Evolutionary conservation across 495 filamentous ascomycete species (phyloP).

Genomic region (Chaetomium tenue): DNA sequence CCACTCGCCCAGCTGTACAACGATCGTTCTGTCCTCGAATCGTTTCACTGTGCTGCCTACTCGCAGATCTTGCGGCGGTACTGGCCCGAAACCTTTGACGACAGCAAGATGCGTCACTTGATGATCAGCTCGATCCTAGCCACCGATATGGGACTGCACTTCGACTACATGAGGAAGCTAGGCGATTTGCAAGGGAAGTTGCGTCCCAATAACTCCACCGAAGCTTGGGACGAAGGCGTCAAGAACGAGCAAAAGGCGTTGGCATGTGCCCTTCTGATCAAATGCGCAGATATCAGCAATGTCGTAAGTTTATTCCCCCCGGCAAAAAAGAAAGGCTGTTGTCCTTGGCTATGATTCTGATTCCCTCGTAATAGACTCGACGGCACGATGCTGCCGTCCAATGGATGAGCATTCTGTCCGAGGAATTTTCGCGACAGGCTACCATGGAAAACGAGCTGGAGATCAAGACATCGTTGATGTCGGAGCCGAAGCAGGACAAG

Average conservation of each 20-base stretch:
- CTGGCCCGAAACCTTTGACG: slow-evolving; percentile 79
- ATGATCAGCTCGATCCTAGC: slow-evolving; percentile 96
- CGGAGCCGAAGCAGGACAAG: slow-evolving; percentile 78
- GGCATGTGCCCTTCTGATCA: slow-evolving; percentile 85
- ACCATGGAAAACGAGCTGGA: slow-evolving; percentile 84
- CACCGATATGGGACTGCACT: slow-evolving; percentile 96
- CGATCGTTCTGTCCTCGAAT: slow-evolving; percentile 93
- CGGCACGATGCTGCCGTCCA: slow-evolving; percentile 74
- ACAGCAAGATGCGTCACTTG: slow-evolving; percentile 72
- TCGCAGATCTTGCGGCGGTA: slow-evolving; percentile 92
- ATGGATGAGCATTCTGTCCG: slow-evolving; percentile 88
- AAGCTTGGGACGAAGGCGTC: slow-evolving; percentile 70
- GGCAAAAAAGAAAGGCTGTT: neutral
- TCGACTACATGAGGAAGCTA: slow-evolving; percentile 88
- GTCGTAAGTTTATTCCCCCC: slow-evolving; percentile 60
- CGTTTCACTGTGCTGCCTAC: slow-evolving; percentile 96
- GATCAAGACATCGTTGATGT: slow-evolving; percentile 82
- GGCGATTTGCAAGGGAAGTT: slow-evolving; percentile 73
- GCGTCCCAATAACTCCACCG: slow-evolving; percentile 57
- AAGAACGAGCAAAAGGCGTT: slow-evolving; percentile 71
- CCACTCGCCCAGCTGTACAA: slow-evolving; percentile 98
- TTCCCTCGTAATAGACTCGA: slow-evolving; percentile 59
- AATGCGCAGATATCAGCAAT: slow-evolving; percentile 98
- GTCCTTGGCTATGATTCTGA: slow-evolving; percentile 30
- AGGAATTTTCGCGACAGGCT: slow-evolving; percentile 91